Evolutionary conservation across 108 stramenopile species (phyloP).

Genomic region (Skeletonema marinoi): DNA sequence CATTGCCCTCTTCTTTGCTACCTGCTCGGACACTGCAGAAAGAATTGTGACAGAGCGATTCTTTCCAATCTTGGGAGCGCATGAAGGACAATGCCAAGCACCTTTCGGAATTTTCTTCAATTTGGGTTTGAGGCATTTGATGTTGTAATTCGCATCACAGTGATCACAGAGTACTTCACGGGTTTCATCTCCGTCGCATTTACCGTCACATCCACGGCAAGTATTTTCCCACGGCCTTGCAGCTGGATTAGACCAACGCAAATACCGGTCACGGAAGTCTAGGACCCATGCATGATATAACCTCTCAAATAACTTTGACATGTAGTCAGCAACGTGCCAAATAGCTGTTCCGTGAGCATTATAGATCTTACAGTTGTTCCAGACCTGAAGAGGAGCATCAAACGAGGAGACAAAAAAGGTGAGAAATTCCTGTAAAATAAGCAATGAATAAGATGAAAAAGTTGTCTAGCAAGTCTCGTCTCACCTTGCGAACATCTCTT

Average conservation of each 20-base stretch:
- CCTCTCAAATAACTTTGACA: conserved; percentile 91
- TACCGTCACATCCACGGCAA: conserved; percentile 75
- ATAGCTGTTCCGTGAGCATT: conserved; percentile 89
- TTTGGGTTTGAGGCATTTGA: conserved; percentile 70
- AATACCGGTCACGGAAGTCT: conserved; percentile 80
- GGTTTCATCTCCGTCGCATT: conserved; percentile 66
- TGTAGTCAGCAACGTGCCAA: conserved; percentile 94
- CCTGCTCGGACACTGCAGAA: conserved; percentile 79
- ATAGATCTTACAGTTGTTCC: conserved; percentile 93
- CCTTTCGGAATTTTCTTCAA: conserved; percentile 78
- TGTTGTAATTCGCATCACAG: conserved; percentile 85
- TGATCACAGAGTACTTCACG: conserved; percentile 88
- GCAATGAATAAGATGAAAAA: background rate
- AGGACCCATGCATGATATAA: conserved; percentile 92
- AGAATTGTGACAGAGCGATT: conserved; percentile 64
- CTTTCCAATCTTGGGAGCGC: conserved; percentile 73
- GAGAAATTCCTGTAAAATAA: background rate
- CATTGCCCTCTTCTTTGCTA: conserved; percentile 80
- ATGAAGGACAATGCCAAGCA: conserved; percentile 87
- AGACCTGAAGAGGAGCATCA: conserved; percentile 44
- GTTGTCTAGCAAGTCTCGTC: conserved; percentile 17
- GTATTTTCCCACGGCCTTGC: conserved; percentile 89
- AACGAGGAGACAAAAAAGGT: background rate
- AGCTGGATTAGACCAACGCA: conserved; percentile 82
- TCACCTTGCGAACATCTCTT: conserved; percentile 84